Conservation (phyloP, 768 basidiomycete species). For the Hysterangium stoloniferum region DNA sequence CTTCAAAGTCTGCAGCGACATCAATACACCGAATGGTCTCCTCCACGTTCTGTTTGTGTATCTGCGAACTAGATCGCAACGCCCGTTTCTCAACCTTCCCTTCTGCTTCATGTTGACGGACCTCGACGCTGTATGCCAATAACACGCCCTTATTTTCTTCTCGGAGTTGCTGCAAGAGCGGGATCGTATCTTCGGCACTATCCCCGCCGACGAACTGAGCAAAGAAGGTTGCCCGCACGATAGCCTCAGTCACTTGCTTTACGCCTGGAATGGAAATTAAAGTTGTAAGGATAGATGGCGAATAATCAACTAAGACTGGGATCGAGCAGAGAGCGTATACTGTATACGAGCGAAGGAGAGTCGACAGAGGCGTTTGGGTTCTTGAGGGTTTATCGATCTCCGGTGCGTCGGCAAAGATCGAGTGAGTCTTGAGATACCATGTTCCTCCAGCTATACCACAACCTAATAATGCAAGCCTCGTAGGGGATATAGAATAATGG, state of each 20-base stretch:
- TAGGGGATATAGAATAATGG: too few relatives aligned
- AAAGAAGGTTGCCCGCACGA: constrained; percentile 81
- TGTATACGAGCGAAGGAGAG: constrained; percentile 63
- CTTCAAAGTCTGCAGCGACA: constrained; percentile 76
- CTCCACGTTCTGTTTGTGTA: constrained; percentile 56
- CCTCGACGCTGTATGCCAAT: constrained; percentile 83
- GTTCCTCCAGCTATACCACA: background rate
- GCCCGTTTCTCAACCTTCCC: background rate
- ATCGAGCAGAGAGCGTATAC: constrained; percentile 80
- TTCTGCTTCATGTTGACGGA: constrained; percentile 51
- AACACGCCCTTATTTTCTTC: constrained; percentile 64
- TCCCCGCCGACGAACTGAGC: constrained; percentile 88
- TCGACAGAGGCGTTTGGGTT: constrained; percentile 21
- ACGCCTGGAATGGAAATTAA: constrained; percentile 53
- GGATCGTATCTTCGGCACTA: constrained; percentile 58
- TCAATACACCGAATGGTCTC: constrained; percentile 76
- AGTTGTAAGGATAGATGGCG: constrained; percentile 55
- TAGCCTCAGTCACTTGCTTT: constrained; percentile 51
- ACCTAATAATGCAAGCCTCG: background rate
- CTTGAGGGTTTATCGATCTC: background rate
- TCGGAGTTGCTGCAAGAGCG: constrained; percentile 56
- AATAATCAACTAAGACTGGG: constrained; percentile 66
- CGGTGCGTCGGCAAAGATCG: constrained; percentile 20
- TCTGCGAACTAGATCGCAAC: constrained; percentile 16
- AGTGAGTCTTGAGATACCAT: background rate